phyloP scores from a whole-genome alignment of 2,329 filamentous ascomycete species.

The Trichothecium roseum region DNA sequence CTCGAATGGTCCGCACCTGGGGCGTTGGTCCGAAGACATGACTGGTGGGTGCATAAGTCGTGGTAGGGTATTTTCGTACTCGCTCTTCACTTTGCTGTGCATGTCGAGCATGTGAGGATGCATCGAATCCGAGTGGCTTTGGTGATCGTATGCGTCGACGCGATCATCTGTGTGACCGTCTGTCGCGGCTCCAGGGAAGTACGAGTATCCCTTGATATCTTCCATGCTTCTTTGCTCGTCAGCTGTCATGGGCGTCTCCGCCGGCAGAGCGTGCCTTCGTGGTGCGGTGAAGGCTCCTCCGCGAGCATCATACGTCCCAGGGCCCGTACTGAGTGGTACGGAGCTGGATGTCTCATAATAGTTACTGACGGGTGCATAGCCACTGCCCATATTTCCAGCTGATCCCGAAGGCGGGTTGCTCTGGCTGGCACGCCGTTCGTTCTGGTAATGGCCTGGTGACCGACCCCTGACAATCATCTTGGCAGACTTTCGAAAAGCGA shows the following conservation, averaged over 20 bases:
- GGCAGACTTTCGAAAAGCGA: conserved; percentile 63
- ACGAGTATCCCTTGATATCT: conserved; percentile 41
- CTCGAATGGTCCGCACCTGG: conserved; percentile 38
- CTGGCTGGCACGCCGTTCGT: conserved; percentile 56
- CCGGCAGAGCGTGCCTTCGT: conserved; percentile 37
- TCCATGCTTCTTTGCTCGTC: conserved; percentile 42
- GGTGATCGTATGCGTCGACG: conserved; percentile 39
- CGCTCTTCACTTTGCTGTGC: conserved; percentile 35
- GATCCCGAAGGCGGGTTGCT: conserved; percentile 59
- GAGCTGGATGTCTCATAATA: too few species aligned
- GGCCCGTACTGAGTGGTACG: too few species aligned
- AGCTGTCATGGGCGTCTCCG: conserved; percentile 39
- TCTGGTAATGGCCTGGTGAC: conserved; percentile 72
- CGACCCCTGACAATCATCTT: conserved; percentile 82
- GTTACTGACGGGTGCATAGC: conserved; percentile 6
- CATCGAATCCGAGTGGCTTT: conserved; percentile 22
- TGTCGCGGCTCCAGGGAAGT: conserved; percentile 41
- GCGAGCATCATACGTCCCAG: conserved; percentile 14
- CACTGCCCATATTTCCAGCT: conserved; percentile 46
- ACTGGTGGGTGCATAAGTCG: conserved; percentile 34
- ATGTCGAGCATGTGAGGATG: conserved; percentile 22
- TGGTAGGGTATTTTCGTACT: conserved; percentile 35
- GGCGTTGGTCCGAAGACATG: conserved; percentile 22
- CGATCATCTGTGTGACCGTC: conserved; percentile 33
- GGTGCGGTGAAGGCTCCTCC: conserved; percentile 27